phyloP scores from a whole-genome alignment of 2,329 filamentous ascomycete species.

The Calonectria pauciramosa region DNA sequence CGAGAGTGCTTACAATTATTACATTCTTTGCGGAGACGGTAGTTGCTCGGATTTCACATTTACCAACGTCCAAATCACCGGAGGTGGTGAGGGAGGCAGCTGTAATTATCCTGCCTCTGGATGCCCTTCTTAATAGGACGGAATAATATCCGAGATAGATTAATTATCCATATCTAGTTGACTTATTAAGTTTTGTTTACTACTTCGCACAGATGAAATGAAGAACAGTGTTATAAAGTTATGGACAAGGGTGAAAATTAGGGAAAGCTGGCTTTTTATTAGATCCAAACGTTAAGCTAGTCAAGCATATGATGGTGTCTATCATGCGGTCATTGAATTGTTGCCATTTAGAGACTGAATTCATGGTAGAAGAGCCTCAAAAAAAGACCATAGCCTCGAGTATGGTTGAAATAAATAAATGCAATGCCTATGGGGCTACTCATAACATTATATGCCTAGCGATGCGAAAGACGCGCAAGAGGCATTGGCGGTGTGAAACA shows the following conservation, averaged over 20 bases:
- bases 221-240: neutral
- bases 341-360: too few species aligned
- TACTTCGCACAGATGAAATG: neutral
- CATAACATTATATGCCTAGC: too few species aligned
- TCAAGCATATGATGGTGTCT: neutral
- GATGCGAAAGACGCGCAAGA: too few species aligned
- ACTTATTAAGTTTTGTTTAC: neutral
- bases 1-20: conserved; percentile 55
- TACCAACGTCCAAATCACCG: conserved; percentile 60
- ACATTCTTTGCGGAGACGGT: conserved; percentile 62
- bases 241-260: neutral
- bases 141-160: neutral
- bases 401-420: too few species aligned
- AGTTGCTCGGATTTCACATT: conserved; percentile 64
- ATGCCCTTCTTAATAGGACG: conserved; percentile 58
- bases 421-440: too few species aligned
- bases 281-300: neutral
- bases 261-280: neutral
- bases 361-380: too few species aligned
- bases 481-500: too few species aligned
- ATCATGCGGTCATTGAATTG: neutral
- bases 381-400: too few species aligned
- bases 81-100: conserved; percentile 51
- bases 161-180: neutral
- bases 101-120: conserved; percentile 30